Evolutionary conservation across 257 asterid species (phyloP).

Genomic region (Mentha longifolia): DNA sequence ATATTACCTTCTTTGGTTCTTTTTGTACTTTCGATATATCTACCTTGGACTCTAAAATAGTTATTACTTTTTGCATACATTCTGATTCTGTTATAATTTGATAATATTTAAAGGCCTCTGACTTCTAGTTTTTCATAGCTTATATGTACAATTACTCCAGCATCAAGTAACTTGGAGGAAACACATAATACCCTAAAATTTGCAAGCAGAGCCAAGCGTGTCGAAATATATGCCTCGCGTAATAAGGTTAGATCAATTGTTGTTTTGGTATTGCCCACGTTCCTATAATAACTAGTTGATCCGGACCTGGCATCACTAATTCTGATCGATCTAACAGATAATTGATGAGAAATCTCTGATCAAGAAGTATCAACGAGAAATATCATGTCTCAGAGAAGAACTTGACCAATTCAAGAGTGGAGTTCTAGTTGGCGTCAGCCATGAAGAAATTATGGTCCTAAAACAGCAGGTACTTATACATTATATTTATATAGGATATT

Average conservation of each 20-base stretch:
- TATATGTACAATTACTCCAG: slow-evolving; percentile 96
- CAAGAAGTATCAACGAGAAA: slow-evolving; percentile 97
- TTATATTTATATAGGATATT: slow-evolving; percentile 12
- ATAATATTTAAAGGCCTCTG: slow-evolving; percentile 26
- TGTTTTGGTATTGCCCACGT: slow-evolving; percentile 5
- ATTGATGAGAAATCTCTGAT: slow-evolving; percentile 97
- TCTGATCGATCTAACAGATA: slow-evolving; percentile 55
- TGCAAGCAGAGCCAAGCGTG: slow-evolving; percentile 98
- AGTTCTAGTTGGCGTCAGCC: slow-evolving; percentile 75
- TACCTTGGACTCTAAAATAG: neutral
- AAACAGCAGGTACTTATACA: slow-evolving; percentile 67
- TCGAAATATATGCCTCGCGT: slow-evolving; percentile 90
- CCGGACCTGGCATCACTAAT: slow-evolving; percentile 21
- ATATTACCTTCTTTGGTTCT: neutral
- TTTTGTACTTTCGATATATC: neutral
- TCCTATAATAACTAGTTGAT: slow-evolving; percentile 27
- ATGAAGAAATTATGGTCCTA: slow-evolving; percentile 81
- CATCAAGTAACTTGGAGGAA: slow-evolving; percentile 97
- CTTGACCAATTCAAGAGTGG: slow-evolving; percentile 88
- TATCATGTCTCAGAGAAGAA: slow-evolving; percentile 81
- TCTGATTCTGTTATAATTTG: neutral
- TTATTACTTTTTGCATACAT: slow-evolving; percentile 12
- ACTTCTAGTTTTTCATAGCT: slow-evolving; percentile 56
- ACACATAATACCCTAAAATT: slow-evolving; percentile 96
- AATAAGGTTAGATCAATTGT: slow-evolving; percentile 65